These are phyloP conservation scores for Thermothelomyces thermophilus DNA, from an alignment of 2,329 filamentous ascomycete genomes.

Conservation along the genomic window DNA sequence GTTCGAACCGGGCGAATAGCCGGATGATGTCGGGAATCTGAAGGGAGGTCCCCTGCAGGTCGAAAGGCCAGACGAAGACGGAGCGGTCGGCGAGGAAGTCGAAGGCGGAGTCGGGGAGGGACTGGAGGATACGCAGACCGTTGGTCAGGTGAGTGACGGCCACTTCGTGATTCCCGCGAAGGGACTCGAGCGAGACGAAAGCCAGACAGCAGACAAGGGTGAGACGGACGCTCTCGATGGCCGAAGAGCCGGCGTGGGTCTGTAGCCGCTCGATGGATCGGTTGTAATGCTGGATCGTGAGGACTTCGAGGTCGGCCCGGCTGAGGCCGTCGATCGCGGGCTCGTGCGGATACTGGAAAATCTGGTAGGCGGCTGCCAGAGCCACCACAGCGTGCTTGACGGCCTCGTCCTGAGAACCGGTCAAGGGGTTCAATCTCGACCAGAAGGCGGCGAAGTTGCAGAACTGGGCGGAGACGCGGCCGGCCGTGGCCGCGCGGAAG, in stretches of 20 bases:
- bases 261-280: slow-evolving; percentile 31
- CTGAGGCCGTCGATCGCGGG: slow-evolving; percentile 19
- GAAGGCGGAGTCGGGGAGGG: slow-evolving; percentile 20
- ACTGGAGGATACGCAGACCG: slow-evolving; percentile 26
- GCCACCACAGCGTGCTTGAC: slow-evolving; percentile 29
- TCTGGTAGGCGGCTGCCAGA: slow-evolving; percentile 28
- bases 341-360: slow-evolving; percentile 25
- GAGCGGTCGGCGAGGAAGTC: slow-evolving; percentile 18
- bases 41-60: slow-evolving; percentile 2
- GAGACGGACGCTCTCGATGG: slow-evolving; percentile 24
- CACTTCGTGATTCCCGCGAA: slow-evolving; percentile 23
- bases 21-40: slow-evolving; percentile 25
- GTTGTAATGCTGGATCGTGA: slow-evolving; percentile 36
- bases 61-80: slow-evolving; percentile 1
- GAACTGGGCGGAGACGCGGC: slow-evolving; percentile 25
- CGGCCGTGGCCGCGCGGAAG: slow-evolving; percentile 29
- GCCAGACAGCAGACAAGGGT: slow-evolving; percentile 27
- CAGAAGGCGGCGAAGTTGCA: slow-evolving; percentile 25
- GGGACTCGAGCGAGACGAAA: slow-evolving; percentile 27
- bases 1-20: slow-evolving; percentile 25
- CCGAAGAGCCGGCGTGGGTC: slow-evolving; percentile 22
- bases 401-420: slow-evolving; percentile 26
- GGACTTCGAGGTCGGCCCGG: slow-evolving; percentile 29
- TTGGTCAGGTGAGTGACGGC: slow-evolving; percentile 26
- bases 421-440: slow-evolving; percentile 26